Conservation (phyloP, 2,329 filamentous ascomycete genomes). For the Diaporthe australafricana region DNA sequence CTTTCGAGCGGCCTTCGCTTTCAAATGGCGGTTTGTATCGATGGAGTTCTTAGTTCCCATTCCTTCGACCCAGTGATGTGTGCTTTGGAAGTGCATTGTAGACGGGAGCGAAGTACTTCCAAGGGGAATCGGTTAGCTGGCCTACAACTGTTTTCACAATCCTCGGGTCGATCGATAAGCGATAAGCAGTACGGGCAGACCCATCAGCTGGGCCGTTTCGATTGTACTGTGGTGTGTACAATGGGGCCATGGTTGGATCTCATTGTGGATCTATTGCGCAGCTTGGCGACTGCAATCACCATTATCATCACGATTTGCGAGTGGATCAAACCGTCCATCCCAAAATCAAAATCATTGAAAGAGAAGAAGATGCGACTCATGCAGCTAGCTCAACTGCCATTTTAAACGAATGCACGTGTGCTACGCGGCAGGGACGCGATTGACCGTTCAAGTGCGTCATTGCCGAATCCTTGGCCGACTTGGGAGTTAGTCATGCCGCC, state of each 20-base stretch:
- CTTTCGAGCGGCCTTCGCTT: no score
- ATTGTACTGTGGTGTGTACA: background rate
- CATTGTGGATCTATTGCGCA: no score
- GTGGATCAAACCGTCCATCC: no score
- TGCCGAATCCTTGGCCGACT: conserved; percentile 15
- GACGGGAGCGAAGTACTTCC: background rate
- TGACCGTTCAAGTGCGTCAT: conserved; percentile 23
- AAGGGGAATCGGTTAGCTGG: background rate
- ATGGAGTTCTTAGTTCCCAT: background rate
- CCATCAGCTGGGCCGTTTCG: no score
- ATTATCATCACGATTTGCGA: no score
- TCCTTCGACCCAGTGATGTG: background rate
- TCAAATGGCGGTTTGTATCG: background rate
- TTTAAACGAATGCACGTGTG: conserved; percentile 13
- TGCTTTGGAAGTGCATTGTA: background rate
- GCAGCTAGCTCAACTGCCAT: background rate
- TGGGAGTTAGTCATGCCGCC: conserved; percentile 20
- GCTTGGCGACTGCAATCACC: background rate
- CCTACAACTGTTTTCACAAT: background rate
- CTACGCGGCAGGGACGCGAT: conserved; percentile 25
- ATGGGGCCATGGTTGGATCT: background rate
- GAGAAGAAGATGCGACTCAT: background rate
- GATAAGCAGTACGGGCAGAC: background rate
- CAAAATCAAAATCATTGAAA: no score
- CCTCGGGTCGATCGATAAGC: background rate